Base-by-base conservation (phyloP, 2,329 filamentous ascomycete genomes). In the Saccharata proteae region DNA sequence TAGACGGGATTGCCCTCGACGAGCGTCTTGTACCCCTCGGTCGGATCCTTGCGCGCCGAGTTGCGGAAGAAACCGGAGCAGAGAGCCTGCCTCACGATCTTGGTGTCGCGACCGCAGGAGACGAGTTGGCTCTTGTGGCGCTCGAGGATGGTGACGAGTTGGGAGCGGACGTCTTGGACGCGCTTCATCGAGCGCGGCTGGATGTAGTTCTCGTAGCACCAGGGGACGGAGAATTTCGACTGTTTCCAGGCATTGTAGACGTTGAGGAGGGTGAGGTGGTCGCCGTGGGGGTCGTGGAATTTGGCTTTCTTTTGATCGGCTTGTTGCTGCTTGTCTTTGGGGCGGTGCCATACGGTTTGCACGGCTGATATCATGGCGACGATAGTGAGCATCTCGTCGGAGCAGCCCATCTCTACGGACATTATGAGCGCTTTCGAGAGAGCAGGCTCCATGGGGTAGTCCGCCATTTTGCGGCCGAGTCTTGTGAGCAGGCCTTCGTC, bases 161-260 rank as follows among this genome's bases (percentile, higher is more conserved):
- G 90, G 38, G 92, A 79, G 12, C 90, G 75, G 1, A 98, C 85
- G 52, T 98, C 90, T 53, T 88, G 82, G 7, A 84, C 86, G 8
- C 88, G 78, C 36, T 76, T 73, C 72, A 98, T 93, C 19, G 77
- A 77, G 2, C 86, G 74, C 4, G 84, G 85, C 52, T 96, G 86
- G 52, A 98, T 90, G 54, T 93, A 98, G 57, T 98, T 94, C 50
- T 98, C 92, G 43, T 84, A 88, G 52, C 90, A 96, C 90, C 90
- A 98, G 0, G 86, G 77, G 35, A 76, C 82, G 29, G 76, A 80
- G 58, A 74, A 93, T 5, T 78, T 77, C 40, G 75, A 80, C 26
- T 77, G 69, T 54, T 93, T 93, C 90, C 90, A 98, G n/a, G 73
- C 77, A 48, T 94, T 93, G 63, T 93, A 98, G 1, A 98, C 86